Base-by-base conservation (phyloP, 2,329 filamentous ascomycete genomes). In the Zymoseptoria brevis region DNA sequence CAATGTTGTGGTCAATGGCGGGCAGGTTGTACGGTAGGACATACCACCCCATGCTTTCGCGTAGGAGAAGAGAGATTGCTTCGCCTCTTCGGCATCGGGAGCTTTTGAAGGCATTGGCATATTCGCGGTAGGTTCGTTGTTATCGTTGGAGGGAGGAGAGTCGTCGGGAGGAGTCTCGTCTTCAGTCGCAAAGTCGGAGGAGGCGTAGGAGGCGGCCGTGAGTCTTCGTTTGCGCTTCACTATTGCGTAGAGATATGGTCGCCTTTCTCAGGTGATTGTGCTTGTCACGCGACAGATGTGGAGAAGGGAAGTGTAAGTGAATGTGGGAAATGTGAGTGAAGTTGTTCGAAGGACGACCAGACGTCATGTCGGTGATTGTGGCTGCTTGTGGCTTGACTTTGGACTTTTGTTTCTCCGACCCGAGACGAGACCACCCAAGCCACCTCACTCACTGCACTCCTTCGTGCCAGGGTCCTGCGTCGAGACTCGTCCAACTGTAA, bases 21-120 rank as follows among this genome's bases (percentile, higher is more conserved):
- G 51, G 67, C 64, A 64, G 62, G 2, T 55, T 22, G 19, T 16
- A 6, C 5, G 21, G 30, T 19, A 41, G 26, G 41, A 76, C 76
- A 64, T 75, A 82, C 80, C 77, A 69, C 80, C 80, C 79, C 79
- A 81, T 64, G 76, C 76, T 63, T 75, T 76, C 48, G 78, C 75
- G 60, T 75, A 77, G 59, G 76, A 75, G 54, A 80, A 69, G 30
- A 73, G 64, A 50, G 75, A 74, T 62, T 73, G 70, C 68, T 77
- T 74, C 53, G 69, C 72, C 35, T 72, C 63, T 56, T 75, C 69
- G 50, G 64, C 67, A 61, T 74, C 69, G 4, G 72, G 63, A 5
- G 70, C 65, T 60, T 72, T 69, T 41, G 69, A 69, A 50, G 77
- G 69, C 77, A 79, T 79, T 61, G 69, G 68, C 69, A 72, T 72